A percentile compares a stretch with the other conserved stretches of the same genome.
Evolutionary conservation across 2,329 filamentous ascomycete genomes (phyloP).

Genomic region (Colletotrichum abscissum): DNA sequence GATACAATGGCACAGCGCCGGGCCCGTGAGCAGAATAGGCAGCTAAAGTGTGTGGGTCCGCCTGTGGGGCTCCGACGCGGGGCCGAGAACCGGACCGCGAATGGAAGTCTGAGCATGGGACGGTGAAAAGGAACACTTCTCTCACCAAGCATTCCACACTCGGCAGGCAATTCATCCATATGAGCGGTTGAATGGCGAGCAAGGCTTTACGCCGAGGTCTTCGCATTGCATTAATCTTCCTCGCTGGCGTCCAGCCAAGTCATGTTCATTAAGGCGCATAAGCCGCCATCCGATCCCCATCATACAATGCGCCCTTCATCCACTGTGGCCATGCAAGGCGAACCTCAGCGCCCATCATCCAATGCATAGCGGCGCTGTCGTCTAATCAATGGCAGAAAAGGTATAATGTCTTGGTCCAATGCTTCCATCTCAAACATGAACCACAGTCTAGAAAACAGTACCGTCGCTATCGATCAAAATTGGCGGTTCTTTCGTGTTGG

Average conservation of each 20-base stretch:
- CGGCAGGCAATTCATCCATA: neutral
- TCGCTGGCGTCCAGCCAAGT: conserved; percentile 3
- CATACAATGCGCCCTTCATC: conserved; percentile 15
- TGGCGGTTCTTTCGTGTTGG: conserved; percentile 95
- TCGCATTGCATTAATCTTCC: conserved; percentile 16
- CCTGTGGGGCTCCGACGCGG: conserved; percentile 7
- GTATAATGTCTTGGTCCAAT: conserved; percentile 34
- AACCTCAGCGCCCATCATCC: neutral
- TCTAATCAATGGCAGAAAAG: conserved; percentile 27
- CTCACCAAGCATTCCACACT: neutral
- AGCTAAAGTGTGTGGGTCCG: neutral
- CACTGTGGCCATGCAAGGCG: neutral
- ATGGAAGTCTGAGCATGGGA: too few species aligned
- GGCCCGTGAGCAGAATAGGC: conserved; percentile 7
- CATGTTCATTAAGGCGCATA: conserved; percentile 31
- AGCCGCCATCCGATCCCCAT: conserved; percentile 11
- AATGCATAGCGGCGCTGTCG: conserved; percentile 8
- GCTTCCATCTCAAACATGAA: conserved; percentile 11
- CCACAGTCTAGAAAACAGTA: conserved; percentile 82
- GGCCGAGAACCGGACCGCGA: conserved; percentile 4
- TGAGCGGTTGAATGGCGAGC: neutral
- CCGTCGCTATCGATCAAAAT: conserved; percentile 97
- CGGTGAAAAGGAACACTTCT: neutral
- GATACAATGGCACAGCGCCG: neutral
- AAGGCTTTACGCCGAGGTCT: conserved; percentile 2